Evolutionary conservation across 768 basidiomycete species (phyloP).

Genomic region (Naganishia vaughanmartiniae): DNA sequence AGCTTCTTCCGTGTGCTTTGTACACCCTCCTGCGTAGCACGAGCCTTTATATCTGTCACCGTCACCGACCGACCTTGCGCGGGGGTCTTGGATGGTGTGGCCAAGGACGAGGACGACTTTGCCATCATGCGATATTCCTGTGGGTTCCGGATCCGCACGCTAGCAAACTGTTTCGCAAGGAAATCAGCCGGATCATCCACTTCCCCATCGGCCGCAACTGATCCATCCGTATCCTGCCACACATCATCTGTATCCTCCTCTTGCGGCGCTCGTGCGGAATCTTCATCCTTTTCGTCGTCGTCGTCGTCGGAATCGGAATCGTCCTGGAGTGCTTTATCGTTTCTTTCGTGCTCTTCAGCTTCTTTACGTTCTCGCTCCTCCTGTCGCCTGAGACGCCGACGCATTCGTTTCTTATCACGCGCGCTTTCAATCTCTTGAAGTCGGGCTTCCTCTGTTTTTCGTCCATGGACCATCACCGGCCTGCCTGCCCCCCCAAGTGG

Average conservation of each 20-base stretch:
- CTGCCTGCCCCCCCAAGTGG: constrained; percentile 3
- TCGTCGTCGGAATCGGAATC: not conserved
- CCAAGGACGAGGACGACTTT: not conserved
- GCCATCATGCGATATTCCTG: not conserved
- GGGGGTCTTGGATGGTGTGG: not conserved
- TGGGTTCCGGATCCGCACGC: constrained; percentile 1
- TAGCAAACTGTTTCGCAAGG: not conserved
- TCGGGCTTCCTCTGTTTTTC: not conserved
- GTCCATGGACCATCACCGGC: constrained; percentile 1
- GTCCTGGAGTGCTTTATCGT: not conserved
- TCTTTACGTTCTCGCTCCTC: constrained; percentile 1
- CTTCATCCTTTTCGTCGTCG: not conserved
- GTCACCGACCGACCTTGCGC: too few relatives aligned
- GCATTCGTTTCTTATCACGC: constrained; percentile 16
- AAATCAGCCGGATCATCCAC: not conserved
- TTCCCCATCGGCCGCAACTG: not conserved
- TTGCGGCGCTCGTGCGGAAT: not conserved
- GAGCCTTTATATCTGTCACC: too few relatives aligned
- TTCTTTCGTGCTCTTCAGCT: constrained; percentile 1
- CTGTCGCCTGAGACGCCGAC: not conserved
- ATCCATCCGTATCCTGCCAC: constrained; percentile 19
- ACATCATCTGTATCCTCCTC: not conserved
- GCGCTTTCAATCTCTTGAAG: not conserved
- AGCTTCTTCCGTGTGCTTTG: not conserved
- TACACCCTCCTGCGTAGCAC: not conserved